Percentiles rank a stretch among this genome's conserved stretches.
phyloP scores from a whole-genome alignment of 2,329 filamentous ascomycete genomes.

The Alternaria rosae region DNA sequence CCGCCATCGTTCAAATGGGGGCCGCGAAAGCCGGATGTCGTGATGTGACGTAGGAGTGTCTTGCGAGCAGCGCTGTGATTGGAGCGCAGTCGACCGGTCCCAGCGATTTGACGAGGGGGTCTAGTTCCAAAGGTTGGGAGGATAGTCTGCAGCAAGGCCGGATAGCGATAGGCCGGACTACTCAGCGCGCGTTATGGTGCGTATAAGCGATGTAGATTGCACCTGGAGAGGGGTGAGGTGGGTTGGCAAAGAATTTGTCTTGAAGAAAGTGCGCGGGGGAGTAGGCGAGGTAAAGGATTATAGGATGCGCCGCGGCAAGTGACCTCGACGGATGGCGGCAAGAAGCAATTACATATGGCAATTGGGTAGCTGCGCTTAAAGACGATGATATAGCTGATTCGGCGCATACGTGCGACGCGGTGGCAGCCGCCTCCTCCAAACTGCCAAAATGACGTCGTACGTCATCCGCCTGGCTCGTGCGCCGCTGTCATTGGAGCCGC shows the following conservation, averaged over 20 bases:
- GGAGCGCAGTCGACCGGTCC: slow-evolving; percentile 27
- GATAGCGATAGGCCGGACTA: slow-evolving; percentile 11
- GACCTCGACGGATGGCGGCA: neutral
- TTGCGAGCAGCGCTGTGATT: slow-evolving; percentile 40
- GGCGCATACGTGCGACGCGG: slow-evolving; percentile 8
- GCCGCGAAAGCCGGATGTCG: slow-evolving; percentile 35
- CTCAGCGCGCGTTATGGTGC: slow-evolving; percentile 6
- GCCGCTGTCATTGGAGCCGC: slow-evolving; percentile 22
- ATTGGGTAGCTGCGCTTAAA: slow-evolving; percentile 12
- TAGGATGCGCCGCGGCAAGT: slow-evolving; percentile 11
- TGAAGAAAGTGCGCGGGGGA: neutral
- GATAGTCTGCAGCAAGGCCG: slow-evolving; percentile 32
- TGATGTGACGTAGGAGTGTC: slow-evolving; percentile 43
- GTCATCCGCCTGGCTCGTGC: slow-evolving; percentile 11
- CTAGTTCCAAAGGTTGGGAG: slow-evolving; percentile 21
- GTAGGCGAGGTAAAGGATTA: slow-evolving; percentile 1
- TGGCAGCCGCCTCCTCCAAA: slow-evolving; percentile 4
- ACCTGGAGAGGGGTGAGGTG: slow-evolving; percentile 7
- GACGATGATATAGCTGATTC: slow-evolving; percentile 19
- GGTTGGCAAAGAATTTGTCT: slow-evolving; percentile 2
- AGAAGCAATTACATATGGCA: slow-evolving; percentile 25
- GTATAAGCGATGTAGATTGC: slow-evolving; percentile 18
- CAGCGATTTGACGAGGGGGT: slow-evolving; percentile 21
- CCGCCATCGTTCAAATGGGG: slow-evolving; percentile 39
- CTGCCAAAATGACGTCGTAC: slow-evolving; percentile 22